Base-by-base conservation (phyloP, 148 eudicot species). In the Spergularia marina region DNA sequence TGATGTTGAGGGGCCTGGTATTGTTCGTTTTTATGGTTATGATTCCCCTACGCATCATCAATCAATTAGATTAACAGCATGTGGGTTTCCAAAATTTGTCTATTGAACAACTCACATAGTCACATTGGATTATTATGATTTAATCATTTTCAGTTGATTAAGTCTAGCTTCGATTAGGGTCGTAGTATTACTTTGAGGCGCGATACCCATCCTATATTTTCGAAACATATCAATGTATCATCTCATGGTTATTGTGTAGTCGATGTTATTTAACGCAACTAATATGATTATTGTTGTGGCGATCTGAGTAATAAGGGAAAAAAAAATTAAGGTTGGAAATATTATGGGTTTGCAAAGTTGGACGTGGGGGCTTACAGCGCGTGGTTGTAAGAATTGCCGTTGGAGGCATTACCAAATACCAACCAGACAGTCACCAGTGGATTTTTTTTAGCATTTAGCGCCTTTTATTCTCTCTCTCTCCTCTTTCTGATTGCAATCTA, bases 21-120 rank as follows among this genome's bases (percentile, higher is more conserved):
- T 78, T 57, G 64, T 72, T 78, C 65, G 76, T 72, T 78, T 78
- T 64, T 72, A 54, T 72, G 72, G 72, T 78, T 78, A 61, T 63
- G 66, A 78, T 72, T 71, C 53, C 68, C 16, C 20, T 9, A 12
- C 49, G n/a, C 13, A 23, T 30, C 17, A 40, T n/a, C 13, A n/a
- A 54, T 34, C 61, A 51, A 30, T 59, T 69, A 69, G 74, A 77
- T 30, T 69, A 70, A 8, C 4, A 53, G 13, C 79, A 77, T 60
- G 79, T 71, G 74, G 74, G 74, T 47, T 16, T 34, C 59, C 59
- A 60, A 69, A 36, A 30, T 69, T 60, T 69, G 68, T 70, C 74
- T 69, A 0, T 5, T 25, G 49, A 44, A 5, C 49, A 44, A 44
- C 49, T 9, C 49, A 44, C 49, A 44, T 44, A 1, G 6, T 9